phyloP scores from a whole-genome alignment of 768 basidiomycete genomes.

The Boletus reticulatus region DNA sequence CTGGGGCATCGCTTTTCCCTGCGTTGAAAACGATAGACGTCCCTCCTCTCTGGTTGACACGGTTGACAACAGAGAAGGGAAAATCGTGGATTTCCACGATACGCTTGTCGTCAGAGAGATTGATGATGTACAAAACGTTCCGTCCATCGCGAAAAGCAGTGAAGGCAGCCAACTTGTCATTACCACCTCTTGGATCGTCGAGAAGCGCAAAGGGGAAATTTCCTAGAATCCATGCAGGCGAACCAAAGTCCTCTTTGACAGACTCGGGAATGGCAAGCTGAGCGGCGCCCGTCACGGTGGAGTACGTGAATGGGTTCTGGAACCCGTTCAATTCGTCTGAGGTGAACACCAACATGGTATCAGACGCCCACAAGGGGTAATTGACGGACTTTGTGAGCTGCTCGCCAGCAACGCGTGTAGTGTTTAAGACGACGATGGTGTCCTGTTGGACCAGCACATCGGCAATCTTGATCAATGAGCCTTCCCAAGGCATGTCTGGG shows the following conservation, averaged over 20 bases:
- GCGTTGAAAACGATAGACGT: constrained; percentile 34
- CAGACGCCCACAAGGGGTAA: constrained; percentile 59
- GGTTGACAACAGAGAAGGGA: constrained; percentile 32
- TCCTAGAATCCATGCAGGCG: constrained; percentile 56
- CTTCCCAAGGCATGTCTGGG: constrained; percentile 75
- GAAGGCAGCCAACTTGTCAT: constrained; percentile 26
- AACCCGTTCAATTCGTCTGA: constrained; percentile 60
- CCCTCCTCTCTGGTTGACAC: constrained; percentile 24
- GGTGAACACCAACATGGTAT: constrained; percentile 59
- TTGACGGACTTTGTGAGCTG: constrained; percentile 47
- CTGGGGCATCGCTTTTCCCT: constrained; percentile 30
- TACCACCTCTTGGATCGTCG: constrained; percentile 27
- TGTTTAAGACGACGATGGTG: constrained; percentile 36
- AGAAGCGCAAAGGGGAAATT: constrained; percentile 46
- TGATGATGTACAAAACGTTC: constrained; percentile 34
- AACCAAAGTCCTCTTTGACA: constrained; percentile 53
- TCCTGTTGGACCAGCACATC: constrained; percentile 36
- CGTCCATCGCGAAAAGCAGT: constrained; percentile 34
- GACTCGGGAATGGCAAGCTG: constrained; percentile 36
- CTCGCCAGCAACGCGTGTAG: constrained; percentile 50
- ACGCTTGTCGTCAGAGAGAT: constrained; percentile 22
- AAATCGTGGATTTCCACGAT: constrained; percentile 28
- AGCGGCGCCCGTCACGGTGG: constrained; percentile 29
- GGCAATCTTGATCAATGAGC: constrained; percentile 52
- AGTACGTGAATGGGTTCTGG: constrained; percentile 64